Evolutionary conservation across 2,329 filamentous ascomycete species (phyloP).

Genomic region (Colletotrichum plurivorum): DNA sequence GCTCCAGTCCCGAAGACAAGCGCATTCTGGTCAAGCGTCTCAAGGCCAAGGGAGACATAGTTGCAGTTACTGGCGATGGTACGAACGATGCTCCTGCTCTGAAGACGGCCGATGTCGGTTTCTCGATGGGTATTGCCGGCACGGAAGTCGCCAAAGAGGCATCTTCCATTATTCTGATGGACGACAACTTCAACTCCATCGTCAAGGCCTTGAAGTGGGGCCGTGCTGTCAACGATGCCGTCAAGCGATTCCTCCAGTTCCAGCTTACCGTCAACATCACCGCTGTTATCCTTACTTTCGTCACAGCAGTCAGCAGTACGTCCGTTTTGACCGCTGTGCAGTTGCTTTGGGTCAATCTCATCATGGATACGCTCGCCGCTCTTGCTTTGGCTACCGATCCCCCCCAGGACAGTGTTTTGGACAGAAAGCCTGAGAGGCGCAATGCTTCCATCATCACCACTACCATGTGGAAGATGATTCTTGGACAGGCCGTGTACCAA

Average conservation of each 20-base stretch:
- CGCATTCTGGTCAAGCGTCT: conserved; percentile 79
- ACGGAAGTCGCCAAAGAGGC: conserved; percentile 90
- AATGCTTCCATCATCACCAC: conserved; percentile 79
- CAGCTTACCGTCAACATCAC: conserved; percentile 93
- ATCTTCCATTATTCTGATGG: conserved; percentile 88
- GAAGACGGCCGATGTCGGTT: conserved; percentile 85
- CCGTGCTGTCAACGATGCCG: conserved; percentile 81
- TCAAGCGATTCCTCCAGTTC: conserved; percentile 83
- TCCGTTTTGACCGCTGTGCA: conserved; percentile 92
- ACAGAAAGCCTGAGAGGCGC: conserved; percentile 78
- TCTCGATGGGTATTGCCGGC: conserved; percentile 88
- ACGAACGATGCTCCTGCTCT: conserved; percentile 88
- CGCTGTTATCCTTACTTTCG: conserved; percentile 88
- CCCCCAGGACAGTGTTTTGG: conserved; percentile 83
- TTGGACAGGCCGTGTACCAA: conserved; percentile 93
- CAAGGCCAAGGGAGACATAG: conserved; percentile 81
- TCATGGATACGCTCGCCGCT: conserved; percentile 96
- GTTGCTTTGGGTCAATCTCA: conserved; percentile 95
- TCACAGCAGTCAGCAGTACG: conserved; percentile 80
- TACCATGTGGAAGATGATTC: conserved; percentile 99
- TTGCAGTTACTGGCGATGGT: conserved; percentile 86
- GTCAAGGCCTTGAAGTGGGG: conserved; percentile 89
- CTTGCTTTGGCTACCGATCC: conserved; percentile 91
- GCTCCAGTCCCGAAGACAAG: conserved; percentile 84
- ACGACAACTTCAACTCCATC: conserved; percentile 90